phyloP scores from a whole-genome alignment of 2,329 filamentous ascomycete genomes.

The Penicillium decumbens region DNA sequence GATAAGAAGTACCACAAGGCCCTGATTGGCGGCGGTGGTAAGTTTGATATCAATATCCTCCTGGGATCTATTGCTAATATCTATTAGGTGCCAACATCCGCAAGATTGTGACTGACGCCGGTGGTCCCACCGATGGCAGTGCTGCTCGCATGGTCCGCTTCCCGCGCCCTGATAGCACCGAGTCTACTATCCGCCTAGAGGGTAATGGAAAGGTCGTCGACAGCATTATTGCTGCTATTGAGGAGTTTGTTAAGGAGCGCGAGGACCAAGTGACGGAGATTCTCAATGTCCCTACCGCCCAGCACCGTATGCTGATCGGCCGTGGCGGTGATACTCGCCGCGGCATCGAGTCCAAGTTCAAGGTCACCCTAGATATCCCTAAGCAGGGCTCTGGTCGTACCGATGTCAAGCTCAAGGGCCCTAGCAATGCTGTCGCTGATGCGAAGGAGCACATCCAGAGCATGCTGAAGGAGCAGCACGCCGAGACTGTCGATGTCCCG shows the following conservation, averaged over 20 bases:
- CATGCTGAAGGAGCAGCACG: conserved; percentile 78
- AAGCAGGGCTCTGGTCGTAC: conserved; percentile 80
- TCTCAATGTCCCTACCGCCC: conserved; percentile 78
- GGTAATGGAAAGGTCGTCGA: conserved; percentile 79
- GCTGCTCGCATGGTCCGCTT: conserved; percentile 91
- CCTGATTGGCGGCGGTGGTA: conserved; percentile 84
- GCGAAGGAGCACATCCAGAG: conserved; percentile 77
- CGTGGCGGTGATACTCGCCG: conserved; percentile 84
- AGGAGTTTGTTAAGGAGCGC: conserved; percentile 74
- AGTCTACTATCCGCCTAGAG: conserved; percentile 80
- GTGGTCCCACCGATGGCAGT: conserved; percentile 80
- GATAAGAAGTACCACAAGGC: conserved; percentile 85
- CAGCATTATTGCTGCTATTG: conserved; percentile 77
- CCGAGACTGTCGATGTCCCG: conserved; percentile 81
- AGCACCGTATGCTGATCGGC: conserved; percentile 87
- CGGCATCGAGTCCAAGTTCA: conserved; percentile 78
- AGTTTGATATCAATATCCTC: conserved; percentile 36
- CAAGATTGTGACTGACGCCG: conserved; percentile 79
- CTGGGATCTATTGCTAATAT: conserved; percentile 36
- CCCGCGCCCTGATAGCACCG: conserved; percentile 79
- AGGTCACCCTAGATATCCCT: conserved; percentile 82
- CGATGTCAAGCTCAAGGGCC: conserved; percentile 78
- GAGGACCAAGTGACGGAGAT: conserved; percentile 75
- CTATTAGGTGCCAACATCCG: conserved; percentile 73
- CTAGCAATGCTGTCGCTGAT: conserved; percentile 71